Evolutionary conservation across 176 grass and related monocot genomes (phyloP), one percentile per base, ranked within the genome.

Genomic region (Phoenix roebelenii): DNA sequence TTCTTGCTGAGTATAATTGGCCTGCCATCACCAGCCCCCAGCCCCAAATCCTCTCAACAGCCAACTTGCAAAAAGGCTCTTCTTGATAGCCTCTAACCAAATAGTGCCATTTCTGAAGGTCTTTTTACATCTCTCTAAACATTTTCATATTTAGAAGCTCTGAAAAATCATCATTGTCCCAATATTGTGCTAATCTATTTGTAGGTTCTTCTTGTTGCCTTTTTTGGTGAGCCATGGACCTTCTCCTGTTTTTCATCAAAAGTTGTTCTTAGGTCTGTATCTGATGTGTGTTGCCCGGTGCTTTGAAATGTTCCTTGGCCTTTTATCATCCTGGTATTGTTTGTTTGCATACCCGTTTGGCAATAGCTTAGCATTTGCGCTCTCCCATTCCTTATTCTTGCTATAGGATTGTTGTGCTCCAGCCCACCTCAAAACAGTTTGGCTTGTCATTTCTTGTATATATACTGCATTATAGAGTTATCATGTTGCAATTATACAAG

Each of bases 11-110:
- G 81, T 28, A 60, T 92, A 18, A 64, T 98, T 71, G 94, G 67
- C 30, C 49, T 92, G 70, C 69, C 87, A 56, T 92, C 88, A 49
- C 84, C 88, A 19, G 81, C 44, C 44, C 59, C 73, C 28, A 85
- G 54, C 62, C 63, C 65, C 56, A 73, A 85, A 5, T 57, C 73
- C 67, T 80, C 88, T 75, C 77, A 89, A 67, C 81, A 85, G 55
- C 88, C 88, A 58, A 78, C 88, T 58, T 98, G 88, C 84, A 93
- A 93, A 85, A 93, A 85, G 79, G 84, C 74, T 83, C 94, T 98
- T 78, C 83, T 90, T 76, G 85, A 84, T 79, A 90, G 71, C 78
- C 85, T 89, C 60, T 85, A 67, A 80, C 51, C 50, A 56, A 55
- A 51, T 25, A 55, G 55, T 18, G 3, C 16, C 18, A 23, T 49